Evolutionary conservation across 768 basidiomycete genomes (phyloP), one percentile per base, ranked within the genome.

Genomic region (Mycena kentingensis): DNA sequence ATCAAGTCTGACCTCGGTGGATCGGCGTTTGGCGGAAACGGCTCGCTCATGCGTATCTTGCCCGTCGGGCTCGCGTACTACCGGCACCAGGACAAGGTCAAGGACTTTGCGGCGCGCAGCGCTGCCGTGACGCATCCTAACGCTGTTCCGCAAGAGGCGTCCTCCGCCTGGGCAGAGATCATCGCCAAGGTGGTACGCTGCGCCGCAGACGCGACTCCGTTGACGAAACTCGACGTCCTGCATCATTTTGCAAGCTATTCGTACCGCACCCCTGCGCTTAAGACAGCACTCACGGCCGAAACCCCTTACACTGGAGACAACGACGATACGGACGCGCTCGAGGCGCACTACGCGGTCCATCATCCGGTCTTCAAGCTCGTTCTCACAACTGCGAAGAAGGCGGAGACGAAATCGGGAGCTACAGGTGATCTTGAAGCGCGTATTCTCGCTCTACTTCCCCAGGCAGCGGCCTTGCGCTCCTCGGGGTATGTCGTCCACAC

Each of bases 11-110:
- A 65, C n/a, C 54, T 77, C 15, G 47, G 53, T n/a, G 60, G 54
- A 1, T 60, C 68, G 3, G 32, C 49, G 1, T 70, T 51, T 49
- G 65, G 66, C 19, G 74, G 73, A 11, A 77, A 77, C 55, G 77
- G 74, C 11, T 76, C 73, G 46, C 61, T 80, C 32, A 74, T 78
- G 73, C 73, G 78, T n/a, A 63, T 79, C 31, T 51, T 77, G 5
- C 76, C 77, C 5, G 61, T 79, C 2, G 74, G 71, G 1, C 64
- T 80, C 21, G 68, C 72, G 21, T 78, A 76, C 54, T 76, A 73
- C 73, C 62, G 67, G 25, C 65, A 73, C 47, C 67, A 69, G 13
- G 51, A 48, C 6, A 53, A 62, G 27, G 72, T 73, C 7, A 63
- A 55, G 42, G 50, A 50, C 15, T 73, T 67, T 39, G 75, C 71